Evolutionary conservation across 2,329 filamentous ascomycete species (phyloP).

Genomic region (Trichoderma breve): DNA sequence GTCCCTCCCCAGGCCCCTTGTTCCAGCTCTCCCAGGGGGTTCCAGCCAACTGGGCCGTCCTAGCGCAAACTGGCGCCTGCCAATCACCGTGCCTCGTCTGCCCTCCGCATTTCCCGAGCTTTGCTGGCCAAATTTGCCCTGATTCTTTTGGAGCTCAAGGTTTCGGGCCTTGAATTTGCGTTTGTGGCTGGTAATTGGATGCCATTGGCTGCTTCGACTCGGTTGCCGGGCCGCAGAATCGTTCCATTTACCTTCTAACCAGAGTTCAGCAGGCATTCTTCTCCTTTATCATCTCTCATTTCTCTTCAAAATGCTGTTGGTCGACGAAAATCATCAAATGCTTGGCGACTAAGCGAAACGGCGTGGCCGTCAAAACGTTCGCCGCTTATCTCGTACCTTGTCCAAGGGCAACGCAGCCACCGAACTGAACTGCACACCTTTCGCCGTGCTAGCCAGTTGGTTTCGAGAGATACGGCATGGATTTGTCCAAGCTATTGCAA

Average conservation of each 20-base stretch:
- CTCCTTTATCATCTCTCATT: neutral
- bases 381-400: constrained; percentile 6
- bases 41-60: constrained; percentile 18
- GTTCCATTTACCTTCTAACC: constrained; percentile 9
- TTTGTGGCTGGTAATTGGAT: neutral
- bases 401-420: neutral
- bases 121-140: neutral
- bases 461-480: constrained; percentile 4
- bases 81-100: neutral
- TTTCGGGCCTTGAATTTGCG: neutral
- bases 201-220: neutral
- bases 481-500: neutral
- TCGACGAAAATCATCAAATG: neutral
- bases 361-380: neutral
- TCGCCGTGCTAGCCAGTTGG: constrained; percentile 3
- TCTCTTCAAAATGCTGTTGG: neutral
- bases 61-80: constrained; percentile 15
- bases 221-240: neutral
- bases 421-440: neutral
- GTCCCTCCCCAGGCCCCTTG: neutral
- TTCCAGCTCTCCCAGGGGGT: constrained; percentile 13
- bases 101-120: constrained; percentile 16
- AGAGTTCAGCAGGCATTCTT: neutral
- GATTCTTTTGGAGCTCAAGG: neutral
- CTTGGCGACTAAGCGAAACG: constrained; percentile 7